Base-by-base conservation (phyloP, 345 rosid genomes). In the Hevea brasiliensis region DNA sequence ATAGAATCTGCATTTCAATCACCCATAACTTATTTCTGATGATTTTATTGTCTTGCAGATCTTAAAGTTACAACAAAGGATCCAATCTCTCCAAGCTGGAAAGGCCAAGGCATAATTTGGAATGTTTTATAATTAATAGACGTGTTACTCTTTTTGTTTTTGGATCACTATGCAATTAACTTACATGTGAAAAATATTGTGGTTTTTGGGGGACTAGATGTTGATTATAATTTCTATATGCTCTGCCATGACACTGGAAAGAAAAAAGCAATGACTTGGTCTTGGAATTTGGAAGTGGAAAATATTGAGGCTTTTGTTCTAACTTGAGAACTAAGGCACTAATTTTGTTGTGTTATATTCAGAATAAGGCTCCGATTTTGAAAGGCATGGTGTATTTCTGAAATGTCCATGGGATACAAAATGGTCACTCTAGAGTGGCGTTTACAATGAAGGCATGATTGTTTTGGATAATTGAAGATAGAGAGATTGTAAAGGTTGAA, bases 41-140 rank as follows among this genome's bases (percentile, higher is more conserved):
- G 42, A 7, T 63, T 56, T 70, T 40, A 35, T 67, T 67, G 7
- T 67, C 56, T 78, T 84, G 87, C 83, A 95, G 98, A 83, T 91
- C 68, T 65, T 86, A 54, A 92, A 95, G 87, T 45, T 92, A 67
- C 97, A 95, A 63, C 98, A 90, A 84, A 87, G 84, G 89, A 82
- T 88, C 57, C 98, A 92, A 80, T 82, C 98, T 76, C 84, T 85
- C 54, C 98, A 92, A 79, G 88, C 96, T 60, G 96, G 96, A 83
- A 95, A 89, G 82, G 90, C 89, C 29, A 90, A 89, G 87, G 90
- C 97, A 64, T 90, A 85, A 74, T 29, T 51, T 32, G 37, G 37
- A 32, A 32, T 5, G 27, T 47, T 3, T 15, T n/a, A 27, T 48
- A 7, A 47, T 42, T 61, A 44, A 59, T 61, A n/a, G 47, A 32